Base-by-base conservation (phyloP, 495 filamentous ascomycete species). In the Xanthoparmelia taractica region DNA sequence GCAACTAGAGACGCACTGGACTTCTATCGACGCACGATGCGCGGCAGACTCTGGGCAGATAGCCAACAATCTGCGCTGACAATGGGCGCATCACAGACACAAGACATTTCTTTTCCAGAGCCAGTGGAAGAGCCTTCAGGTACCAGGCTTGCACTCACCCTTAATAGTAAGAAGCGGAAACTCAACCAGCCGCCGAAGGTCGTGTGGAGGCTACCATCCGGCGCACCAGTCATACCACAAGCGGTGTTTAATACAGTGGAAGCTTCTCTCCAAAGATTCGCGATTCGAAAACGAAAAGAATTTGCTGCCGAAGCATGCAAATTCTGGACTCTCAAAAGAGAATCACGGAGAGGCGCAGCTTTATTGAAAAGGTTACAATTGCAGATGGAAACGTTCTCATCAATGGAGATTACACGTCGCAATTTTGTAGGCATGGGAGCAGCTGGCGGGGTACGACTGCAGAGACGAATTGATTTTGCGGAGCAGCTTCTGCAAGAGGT, bases 281-380 rank as follows among this genome's bases (percentile, higher is more conserved):
- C 78, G 25, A 85, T 97, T 63, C 84, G 85, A 38, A 93, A 94
- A 68, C 82, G 89, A 33, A 94, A 93, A 68, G 91, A 97, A 55
- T 99, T 89, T 76, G 87, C 91, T 2, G 89, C 88, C 38, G 92
- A 97, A 70, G 89, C 88, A 2, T 97, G 92, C 77, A 90, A 90
- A 65, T 99, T 97, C 74, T 99, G 94, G 94, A 97, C 94, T 0
- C 77, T 97, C 59, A 99, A 99, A 74, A 83, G 94, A 43, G 94
- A 99, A 73, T 89, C 93, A 48, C 82, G 94, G 41, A 82, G 94
- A 65, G 94, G 94, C 37, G 94, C 94, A 20, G 89, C 93, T 23
- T 78, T 97, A 48, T 80, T 99, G 57, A 96, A 96, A 75, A 85
- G 94, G 43, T 79, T 97, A 12, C 94, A 98, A 70, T 74, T 97